Evolutionary conservation across 495 filamentous ascomycete genomes (phyloP), one percentile per base, ranked within the genome.

Genomic region (Aspergillus baeticus): DNA sequence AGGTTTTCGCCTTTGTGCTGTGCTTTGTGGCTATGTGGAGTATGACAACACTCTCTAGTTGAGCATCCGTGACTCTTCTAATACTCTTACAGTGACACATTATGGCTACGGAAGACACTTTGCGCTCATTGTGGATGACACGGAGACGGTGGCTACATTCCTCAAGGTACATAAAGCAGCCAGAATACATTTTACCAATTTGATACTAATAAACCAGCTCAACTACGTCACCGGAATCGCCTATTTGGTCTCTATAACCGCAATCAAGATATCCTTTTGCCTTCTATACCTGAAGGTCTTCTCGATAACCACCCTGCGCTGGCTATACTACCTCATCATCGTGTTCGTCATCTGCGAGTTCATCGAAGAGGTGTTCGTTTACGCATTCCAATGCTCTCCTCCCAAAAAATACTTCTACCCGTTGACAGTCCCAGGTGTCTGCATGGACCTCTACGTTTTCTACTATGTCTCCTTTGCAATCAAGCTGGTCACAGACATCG

Each of bases 401-500:
- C 48, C 63, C 37, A 37, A 59, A n/a, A 66, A 66, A 50, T 61
- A 61, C 3, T 66, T 61, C 61, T 61, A 66, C 31, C 42, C 64
- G 3, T 55, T 58, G 1, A 56, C 48, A 20, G 51, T 58, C 8
- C 18, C 52, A 15, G 64, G 64, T 10, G 43, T 35, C 2, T 66
- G 64, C 37, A 46, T 63, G 11, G 6, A 55, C 20, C 44, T 64
- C 37, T 46, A 18, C 8, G 43, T 48, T 0, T 62, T 66, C 34
- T 66, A 61, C 48, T 66, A 66, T 26, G 43, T 38, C 38, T 53
- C 51, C 10, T 66, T 66, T 22, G 62, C 45, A 0, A 51, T 73
- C 20, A 63, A 62, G n/a, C 57, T 75, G 14, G 62, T 60, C 6
- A 69, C 61, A 3, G 72, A 75, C 51, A 35, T 75, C 7, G 51